These are phyloP conservation scores for Bruguiera hainesii DNA, from an alignment of 441 rosid genomes.

Conservation along the genomic window DNA sequence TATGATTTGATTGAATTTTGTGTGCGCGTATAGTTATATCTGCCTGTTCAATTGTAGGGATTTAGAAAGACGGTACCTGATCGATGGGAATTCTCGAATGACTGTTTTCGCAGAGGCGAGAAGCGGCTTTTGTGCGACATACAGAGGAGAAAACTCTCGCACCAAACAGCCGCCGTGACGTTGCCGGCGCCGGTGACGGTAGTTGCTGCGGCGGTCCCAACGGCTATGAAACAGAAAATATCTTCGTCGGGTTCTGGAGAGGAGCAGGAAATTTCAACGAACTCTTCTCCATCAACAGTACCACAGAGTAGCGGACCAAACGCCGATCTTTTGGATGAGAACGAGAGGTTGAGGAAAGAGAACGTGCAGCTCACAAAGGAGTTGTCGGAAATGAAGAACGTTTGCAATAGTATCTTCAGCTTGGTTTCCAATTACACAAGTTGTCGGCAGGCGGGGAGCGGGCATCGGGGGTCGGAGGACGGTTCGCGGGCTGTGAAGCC, in stretches of 20 bases:
- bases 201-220: constrained; percentile 27
- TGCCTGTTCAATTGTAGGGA: constrained; percentile 36
- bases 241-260: constrained; percentile 85
- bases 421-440: constrained; percentile 52
- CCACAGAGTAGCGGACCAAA: constrained; percentile 19
- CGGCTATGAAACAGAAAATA: constrained; percentile 29
- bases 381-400: constrained; percentile 54
- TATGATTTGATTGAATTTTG: background rate
- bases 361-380: constrained; percentile 60
- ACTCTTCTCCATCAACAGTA: constrained; percentile 50
- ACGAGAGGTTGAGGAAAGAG: constrained; percentile 75
- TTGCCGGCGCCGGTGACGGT: constrained; percentile 26
- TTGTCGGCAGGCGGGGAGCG: constrained; percentile 30
- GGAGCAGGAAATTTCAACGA: constrained; percentile 65
- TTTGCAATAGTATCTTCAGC: constrained; percentile 58
- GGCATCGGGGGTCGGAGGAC: constrained; percentile 31
- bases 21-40: too few relatives aligned
- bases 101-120: constrained; percentile 70
- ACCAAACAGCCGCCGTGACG: constrained; percentile 20
- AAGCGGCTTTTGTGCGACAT: constrained; percentile 68
- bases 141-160: constrained; percentile 69
- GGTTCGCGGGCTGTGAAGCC: constrained; percentile 22
- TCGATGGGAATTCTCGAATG: constrained; percentile 92
- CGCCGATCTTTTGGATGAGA: constrained; percentile 77
- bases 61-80: constrained; percentile 89